Percentiles rank a stretch among this genome's conserved stretches.
These are phyloP conservation scores for Phialemonium atrogriseum DNA, from an alignment of 2,329 filamentous ascomycete genomes.

Conservation along the genomic window DNA sequence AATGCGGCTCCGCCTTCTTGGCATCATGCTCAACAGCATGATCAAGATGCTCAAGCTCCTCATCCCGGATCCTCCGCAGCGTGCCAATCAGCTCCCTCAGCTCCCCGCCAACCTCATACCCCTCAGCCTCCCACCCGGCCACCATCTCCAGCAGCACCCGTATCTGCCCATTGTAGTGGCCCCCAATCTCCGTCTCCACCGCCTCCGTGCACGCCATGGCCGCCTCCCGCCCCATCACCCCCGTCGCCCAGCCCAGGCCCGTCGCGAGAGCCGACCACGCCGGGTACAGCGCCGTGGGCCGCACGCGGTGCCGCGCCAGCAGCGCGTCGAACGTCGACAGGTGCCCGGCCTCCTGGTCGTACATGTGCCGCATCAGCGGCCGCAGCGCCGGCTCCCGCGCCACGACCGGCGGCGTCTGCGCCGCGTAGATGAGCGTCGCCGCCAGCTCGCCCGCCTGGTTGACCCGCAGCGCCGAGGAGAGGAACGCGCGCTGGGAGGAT, in stretches of 20 bases:
- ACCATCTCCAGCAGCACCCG: constrained; percentile 74
- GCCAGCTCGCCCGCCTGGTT: constrained; percentile 98
- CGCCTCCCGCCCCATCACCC: constrained; percentile 79
- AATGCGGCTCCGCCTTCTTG: constrained; percentile 82
- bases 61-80: constrained; percentile 78
- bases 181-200: constrained; percentile 95
- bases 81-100: constrained; percentile 63
- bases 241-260: constrained; percentile 81
- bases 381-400: constrained; percentile 78
- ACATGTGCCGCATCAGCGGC: constrained; percentile 94
- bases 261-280: constrained; percentile 77
- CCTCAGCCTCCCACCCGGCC: constrained; percentile 62
- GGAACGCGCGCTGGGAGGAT: constrained; percentile 60
- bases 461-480: constrained; percentile 56
- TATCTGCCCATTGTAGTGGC: constrained; percentile 92
- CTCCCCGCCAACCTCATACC: constrained; percentile 75
- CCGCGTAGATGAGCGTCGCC: constrained; percentile 85
- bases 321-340: constrained; percentile 78
- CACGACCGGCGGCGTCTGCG: constrained; percentile 76
- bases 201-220: constrained; percentile 99
- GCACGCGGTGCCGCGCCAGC: constrained; percentile 77
- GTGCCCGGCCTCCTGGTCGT: constrained; percentile 89
- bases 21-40: constrained; percentile 91
- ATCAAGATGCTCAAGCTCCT: constrained; percentile 94
- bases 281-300: constrained; percentile 88